A percentile compares a stretch with the other conserved stretches of the same genome.
These are phyloP conservation scores for Thielaviopsis ethacetica DNA, from an alignment of 2,329 filamentous ascomycete genomes.

Conservation along the genomic window DNA sequence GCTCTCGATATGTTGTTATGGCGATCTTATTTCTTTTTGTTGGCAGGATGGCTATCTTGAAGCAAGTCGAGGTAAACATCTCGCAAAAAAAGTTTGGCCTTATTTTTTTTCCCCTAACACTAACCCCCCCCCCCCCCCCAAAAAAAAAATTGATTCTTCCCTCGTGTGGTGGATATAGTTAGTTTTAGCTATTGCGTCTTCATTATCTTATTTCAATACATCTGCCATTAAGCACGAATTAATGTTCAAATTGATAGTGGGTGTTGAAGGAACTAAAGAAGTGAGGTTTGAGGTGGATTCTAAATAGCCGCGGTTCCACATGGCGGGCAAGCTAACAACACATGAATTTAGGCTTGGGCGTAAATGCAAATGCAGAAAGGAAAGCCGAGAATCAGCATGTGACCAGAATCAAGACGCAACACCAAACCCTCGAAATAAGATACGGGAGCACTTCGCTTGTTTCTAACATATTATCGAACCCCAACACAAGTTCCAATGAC, in stretches of 20 bases:
- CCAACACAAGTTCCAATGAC: not conserved
- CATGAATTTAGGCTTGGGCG: not conserved
- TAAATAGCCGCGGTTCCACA: not conserved
- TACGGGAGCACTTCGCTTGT: too few relatives aligned
- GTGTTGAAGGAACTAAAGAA: not conserved
- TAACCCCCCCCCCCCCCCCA: not conserved
- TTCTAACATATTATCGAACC: too few relatives aligned
- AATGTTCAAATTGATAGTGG: not conserved
- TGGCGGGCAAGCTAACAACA: not conserved
- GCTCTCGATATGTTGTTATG: not conserved
- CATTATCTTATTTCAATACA: not conserved
- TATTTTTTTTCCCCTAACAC: too few relatives aligned
- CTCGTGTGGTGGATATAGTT: not conserved
- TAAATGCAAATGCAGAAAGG: not conserved
- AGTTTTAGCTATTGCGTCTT: not conserved
- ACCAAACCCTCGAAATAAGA: too few relatives aligned
- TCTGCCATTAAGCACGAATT: not conserved
- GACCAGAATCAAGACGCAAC: not conserved
- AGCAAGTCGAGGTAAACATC: not conserved
- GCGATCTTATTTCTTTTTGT: not conserved
- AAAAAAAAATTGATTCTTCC: not conserved
- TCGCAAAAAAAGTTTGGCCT: not conserved
- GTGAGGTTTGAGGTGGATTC: constrained; percentile 4
- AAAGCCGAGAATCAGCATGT: not conserved
- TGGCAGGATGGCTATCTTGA: not conserved